These are phyloP conservation scores for Vitis amurensis DNA, from an alignment of 164 flowering plant genomes.

Conservation along the genomic window DNA sequence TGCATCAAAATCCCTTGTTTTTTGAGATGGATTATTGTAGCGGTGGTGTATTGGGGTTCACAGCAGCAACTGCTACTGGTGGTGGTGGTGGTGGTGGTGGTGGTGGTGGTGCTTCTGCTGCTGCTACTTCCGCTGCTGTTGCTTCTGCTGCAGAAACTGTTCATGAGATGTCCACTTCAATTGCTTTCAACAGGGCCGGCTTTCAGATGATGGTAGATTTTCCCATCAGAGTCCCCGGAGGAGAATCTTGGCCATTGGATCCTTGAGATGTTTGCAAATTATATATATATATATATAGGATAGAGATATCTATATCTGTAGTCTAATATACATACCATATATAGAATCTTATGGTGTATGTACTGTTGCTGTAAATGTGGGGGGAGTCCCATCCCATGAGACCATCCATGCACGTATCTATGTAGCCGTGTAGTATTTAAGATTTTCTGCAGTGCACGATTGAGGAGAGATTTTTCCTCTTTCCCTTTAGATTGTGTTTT, in stretches of 20 bases:
- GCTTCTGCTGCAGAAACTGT: conserved; percentile 4
- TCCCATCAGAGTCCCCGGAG: conserved; percentile 16
- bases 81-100: too few relatives aligned
- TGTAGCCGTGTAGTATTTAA: background rate
- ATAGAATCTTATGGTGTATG: background rate
- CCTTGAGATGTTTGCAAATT: background rate
- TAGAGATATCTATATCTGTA: background rate
- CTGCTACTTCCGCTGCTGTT: background rate
- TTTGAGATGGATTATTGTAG: conserved; percentile 29
- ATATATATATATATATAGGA: background rate
- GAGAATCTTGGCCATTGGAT: conserved; percentile 32
- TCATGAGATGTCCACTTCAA: conserved; percentile 42
- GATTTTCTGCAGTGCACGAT: background rate
- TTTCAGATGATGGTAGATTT: conserved; percentile 37
- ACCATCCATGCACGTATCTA: conserved; percentile 1
- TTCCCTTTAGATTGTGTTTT: too few relatives aligned
- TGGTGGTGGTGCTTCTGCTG: background rate
- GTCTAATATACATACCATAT: background rate
- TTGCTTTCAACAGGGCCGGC: conserved; percentile 33
- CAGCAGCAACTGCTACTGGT: background rate
- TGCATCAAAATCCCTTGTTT: conserved; percentile 24
- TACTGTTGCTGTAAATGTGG: background rate
- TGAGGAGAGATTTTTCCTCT: background rate
- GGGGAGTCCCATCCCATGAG: background rate
- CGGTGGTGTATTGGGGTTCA: conserved; percentile 18